These are phyloP conservation scores for Fragaria nilgerrensis DNA, from an alignment of 306 rosid genomes.

Conservation along the genomic window DNA sequence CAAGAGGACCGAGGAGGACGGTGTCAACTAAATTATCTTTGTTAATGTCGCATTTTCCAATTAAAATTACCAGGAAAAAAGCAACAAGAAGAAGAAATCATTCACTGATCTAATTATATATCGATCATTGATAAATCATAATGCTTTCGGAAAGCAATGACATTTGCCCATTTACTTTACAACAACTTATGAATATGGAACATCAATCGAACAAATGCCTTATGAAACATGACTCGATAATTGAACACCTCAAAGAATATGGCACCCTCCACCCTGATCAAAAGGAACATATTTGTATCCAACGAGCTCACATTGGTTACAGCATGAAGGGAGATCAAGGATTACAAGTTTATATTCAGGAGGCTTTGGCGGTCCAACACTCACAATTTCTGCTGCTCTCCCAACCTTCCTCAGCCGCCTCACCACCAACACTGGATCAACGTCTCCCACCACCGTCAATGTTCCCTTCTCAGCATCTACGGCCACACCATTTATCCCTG, in stretches of 20 bases:
- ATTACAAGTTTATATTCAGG: background rate
- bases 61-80: no score
- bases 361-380: slow-evolving; percentile 3
- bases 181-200: background rate
- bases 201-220: background rate
- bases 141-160: background rate
- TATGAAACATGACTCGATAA: background rate
- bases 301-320: slow-evolving; percentile 1
- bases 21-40: no score
- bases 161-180: background rate
- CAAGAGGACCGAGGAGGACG: no score
- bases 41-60: no score
- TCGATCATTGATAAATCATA: no score
- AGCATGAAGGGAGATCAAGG: slow-evolving; percentile 5
- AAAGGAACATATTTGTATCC: background rate
- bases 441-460: background rate
- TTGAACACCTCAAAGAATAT: slow-evolving; percentile 1
- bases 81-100: no score
- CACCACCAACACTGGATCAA: slow-evolving; percentile 8
- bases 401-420: background rate
- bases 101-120: no score
- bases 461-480: slow-evolving; percentile 10
- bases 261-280: background rate
- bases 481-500: background rate
- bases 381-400: background rate